Evolutionary conservation across 2,329 filamentous ascomycete species (phyloP).

Genomic region (Leptographium procerum): DNA sequence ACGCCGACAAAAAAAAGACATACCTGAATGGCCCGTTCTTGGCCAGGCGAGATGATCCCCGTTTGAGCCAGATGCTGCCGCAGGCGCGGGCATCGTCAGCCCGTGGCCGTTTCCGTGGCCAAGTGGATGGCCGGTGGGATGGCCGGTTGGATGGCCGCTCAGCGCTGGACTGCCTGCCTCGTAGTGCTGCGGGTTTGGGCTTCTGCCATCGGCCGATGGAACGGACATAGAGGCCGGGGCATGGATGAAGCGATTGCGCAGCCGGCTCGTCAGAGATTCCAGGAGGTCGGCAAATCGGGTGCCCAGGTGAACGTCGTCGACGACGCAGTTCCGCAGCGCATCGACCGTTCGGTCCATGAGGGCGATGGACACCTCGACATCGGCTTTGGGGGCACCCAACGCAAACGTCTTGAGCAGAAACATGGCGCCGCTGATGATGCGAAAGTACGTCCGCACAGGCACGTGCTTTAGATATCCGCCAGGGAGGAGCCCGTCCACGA

Average conservation of each 20-base stretch:
- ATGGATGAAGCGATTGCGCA: conserved; percentile 64
- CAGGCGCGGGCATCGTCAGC: not conserved
- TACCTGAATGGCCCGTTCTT: conserved; percentile 5
- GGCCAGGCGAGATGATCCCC: conserved; percentile 1
- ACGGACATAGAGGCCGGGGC: conserved; percentile 29
- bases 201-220: not conserved
- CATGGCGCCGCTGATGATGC: conserved; percentile 77
- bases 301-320: conserved; percentile 78
- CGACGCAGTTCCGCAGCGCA: conserved; percentile 64
- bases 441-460: conserved; percentile 74
- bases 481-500: conserved; percentile 65
- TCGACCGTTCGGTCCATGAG: conserved; percentile 66
- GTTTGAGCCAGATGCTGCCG: not conserved
- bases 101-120: not conserved
- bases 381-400: conserved; percentile 65
- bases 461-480: conserved; percentile 70
- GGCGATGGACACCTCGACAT: conserved; percentile 63
- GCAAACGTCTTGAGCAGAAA: conserved; percentile 78
- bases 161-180: not conserved
- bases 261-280: conserved; percentile 63
- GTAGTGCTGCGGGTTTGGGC: not conserved
- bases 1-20: not conserved
- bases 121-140: not conserved
- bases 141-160: not conserved
- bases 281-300: conserved; percentile 73